Percentiles rank a stretch among this genome's conserved stretches.
Evolutionary conservation across 495 filamentous ascomycete species (phyloP).

Genomic region (Penicilliopsis zonata): DNA sequence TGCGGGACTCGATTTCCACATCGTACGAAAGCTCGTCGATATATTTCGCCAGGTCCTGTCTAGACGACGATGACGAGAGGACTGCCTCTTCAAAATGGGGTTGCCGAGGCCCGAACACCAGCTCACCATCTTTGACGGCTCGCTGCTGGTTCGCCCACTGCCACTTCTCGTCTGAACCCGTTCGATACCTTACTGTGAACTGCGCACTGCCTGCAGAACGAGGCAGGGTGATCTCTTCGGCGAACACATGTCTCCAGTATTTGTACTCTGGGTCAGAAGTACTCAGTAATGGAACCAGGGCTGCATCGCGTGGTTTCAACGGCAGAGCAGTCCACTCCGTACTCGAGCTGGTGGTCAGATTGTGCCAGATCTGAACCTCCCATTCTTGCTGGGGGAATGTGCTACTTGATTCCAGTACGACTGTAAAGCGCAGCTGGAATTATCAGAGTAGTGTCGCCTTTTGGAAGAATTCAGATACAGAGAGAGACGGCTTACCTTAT

Average conservation of each 20-base stretch:
- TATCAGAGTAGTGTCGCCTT: conserved; percentile 1
- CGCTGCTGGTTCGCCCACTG: conserved; percentile 62
- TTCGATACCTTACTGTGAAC: conserved; percentile 72
- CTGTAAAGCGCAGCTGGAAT: conserved; percentile 43
- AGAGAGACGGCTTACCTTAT: conserved; percentile 14
- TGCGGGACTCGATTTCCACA: conserved; percentile 40
- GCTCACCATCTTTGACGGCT: conserved; percentile 46
- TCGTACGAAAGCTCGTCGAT: conserved; percentile 46
- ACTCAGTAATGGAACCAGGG: conserved; percentile 22
- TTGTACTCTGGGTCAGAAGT: conserved; percentile 6
- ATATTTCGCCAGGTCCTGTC: conserved; percentile 42
- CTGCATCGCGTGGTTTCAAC: conserved; percentile 13
- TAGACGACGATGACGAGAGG: conserved; percentile 1
- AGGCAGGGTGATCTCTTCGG: conserved; percentile 21
- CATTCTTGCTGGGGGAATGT: conserved; percentile 44
- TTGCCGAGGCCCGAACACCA: conserved; percentile 31
- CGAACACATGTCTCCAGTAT: conserved; percentile 28
- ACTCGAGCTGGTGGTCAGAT: conserved; percentile 31
- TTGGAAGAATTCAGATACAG: not conserved
- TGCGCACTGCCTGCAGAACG: conserved; percentile 21
- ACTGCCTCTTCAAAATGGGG: conserved; percentile 4
- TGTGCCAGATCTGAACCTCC: conserved; percentile 72
- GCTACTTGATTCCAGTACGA: conserved; percentile 56
- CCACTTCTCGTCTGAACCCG: conserved; percentile 43
- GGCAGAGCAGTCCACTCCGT: conserved; percentile 25